phyloP scores from a whole-genome alignment of 2,329 filamentous ascomycete genomes.

The Pseudocercospora eumusae region DNA sequence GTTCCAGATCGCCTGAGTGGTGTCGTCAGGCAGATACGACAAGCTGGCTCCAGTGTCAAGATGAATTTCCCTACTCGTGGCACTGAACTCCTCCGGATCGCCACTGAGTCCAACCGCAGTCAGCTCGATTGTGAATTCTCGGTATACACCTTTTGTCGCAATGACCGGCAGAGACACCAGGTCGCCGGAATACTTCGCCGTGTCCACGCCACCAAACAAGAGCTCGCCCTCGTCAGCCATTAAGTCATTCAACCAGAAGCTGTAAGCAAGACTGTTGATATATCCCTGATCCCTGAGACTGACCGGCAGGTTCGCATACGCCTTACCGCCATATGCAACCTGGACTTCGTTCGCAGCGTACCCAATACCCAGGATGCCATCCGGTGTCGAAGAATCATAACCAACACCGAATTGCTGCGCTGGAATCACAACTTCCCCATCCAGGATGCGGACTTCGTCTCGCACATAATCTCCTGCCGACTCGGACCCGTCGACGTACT shows the following conservation, averaged over 20 bases:
- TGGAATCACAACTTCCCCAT: slow-evolving; percentile 53
- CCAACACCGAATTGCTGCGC: slow-evolving; percentile 72
- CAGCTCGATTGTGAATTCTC: slow-evolving; percentile 55
- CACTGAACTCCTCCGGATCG: slow-evolving; percentile 46
- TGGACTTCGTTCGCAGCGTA: slow-evolving; percentile 77
- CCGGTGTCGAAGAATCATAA: slow-evolving; percentile 57
- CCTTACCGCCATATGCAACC: slow-evolving; percentile 56
- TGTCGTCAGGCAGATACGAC: slow-evolving; percentile 65
- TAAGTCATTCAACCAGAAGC: slow-evolving; percentile 63
- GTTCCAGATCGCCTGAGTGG: slow-evolving; percentile 51
- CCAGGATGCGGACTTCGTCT: slow-evolving; percentile 64
- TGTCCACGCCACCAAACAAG: slow-evolving; percentile 79
- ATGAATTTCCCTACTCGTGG: slow-evolving; percentile 50
- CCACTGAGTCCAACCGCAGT: slow-evolving; percentile 50
- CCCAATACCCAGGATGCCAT: slow-evolving; percentile 84
- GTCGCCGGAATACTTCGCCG: slow-evolving; percentile 66
- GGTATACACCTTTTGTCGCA: slow-evolving; percentile 49
- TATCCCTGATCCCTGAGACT: slow-evolving; percentile 63
- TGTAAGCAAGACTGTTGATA: slow-evolving; percentile 66
- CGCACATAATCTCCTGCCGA: slow-evolving; percentile 77
- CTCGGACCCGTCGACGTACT: slow-evolving; percentile 77
- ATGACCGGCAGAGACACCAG: slow-evolving; percentile 64
- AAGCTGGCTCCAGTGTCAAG: slow-evolving; percentile 70
- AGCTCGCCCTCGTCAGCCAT: slow-evolving; percentile 67
- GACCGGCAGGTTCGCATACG: slow-evolving; percentile 66